Evolutionary conservation across 2,329 filamentous ascomycete genomes (phyloP).

Genomic region (Bipolaris cookei): DNA sequence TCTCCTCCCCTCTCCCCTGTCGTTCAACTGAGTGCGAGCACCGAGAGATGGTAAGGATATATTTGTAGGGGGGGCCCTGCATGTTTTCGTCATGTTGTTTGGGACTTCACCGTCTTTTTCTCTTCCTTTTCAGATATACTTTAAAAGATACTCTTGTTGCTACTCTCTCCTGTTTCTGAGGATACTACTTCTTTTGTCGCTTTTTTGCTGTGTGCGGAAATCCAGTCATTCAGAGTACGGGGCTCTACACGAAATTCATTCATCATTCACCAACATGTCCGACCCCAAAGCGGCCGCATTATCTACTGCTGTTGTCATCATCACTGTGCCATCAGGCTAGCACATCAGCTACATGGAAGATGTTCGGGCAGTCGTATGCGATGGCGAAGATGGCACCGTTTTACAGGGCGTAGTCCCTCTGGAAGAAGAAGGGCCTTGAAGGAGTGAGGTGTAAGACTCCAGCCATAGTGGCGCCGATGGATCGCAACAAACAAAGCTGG

Average conservation of each 20-base stretch:
- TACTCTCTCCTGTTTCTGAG: neutral
- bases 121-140: neutral
- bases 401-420: neutral
- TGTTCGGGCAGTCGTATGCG: no score
- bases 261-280: conserved; percentile 9
- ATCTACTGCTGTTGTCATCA: conserved; percentile 27
- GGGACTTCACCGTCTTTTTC: neutral
- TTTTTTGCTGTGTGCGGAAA: neutral
- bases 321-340: conserved; percentile 23
- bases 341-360: neutral
- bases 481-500: neutral
- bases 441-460: neutral
- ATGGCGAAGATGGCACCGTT: neutral
- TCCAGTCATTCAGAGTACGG: neutral
- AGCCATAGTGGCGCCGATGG: neutral
- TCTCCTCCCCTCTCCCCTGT: neutral
- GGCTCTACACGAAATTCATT: neutral
- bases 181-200: neutral
- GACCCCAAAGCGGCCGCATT: conserved; percentile 27
- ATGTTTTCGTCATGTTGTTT: neutral
- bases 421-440: neutral
- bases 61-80: conserved; percentile 1
- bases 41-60: neutral
- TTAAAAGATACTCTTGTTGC: neutral
- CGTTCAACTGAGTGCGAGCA: no score